These are phyloP conservation scores for Claviceps sp. DNA, from an alignment of 2,329 filamentous ascomycete species.

Conservation along the genomic window DNA sequence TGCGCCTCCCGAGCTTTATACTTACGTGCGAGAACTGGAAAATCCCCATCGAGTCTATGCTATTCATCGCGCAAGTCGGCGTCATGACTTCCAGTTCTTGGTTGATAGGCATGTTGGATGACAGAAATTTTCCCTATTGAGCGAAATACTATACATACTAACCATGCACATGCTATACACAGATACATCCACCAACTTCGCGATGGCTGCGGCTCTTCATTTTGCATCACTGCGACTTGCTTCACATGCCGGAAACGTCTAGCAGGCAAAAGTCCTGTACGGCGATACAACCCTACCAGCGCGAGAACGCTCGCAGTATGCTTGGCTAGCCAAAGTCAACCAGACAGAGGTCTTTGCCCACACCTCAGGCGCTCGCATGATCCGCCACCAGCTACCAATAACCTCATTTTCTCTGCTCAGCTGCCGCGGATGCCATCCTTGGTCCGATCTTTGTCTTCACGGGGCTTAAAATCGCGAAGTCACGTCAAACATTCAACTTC, in stretches of 20 bases:
- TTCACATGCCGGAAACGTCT: constrained; percentile 62
- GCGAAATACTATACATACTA: neutral
- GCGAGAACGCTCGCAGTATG: constrained; percentile 70
- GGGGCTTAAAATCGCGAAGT: neutral
- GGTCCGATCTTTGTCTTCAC: constrained; percentile 1
- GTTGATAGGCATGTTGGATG: constrained; percentile 45
- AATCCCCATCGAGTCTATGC: constrained; percentile 48
- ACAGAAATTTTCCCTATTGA: neutral
- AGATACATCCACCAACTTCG: constrained; percentile 76
- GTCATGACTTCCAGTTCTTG: constrained; percentile 51
- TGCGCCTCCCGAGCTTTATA: constrained; percentile 43
- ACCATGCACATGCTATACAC: neutral
- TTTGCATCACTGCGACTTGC: constrained; percentile 65
- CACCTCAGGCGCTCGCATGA: constrained; percentile 28
- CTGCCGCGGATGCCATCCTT: constrained; percentile 6
- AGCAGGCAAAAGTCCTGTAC: constrained; percentile 53
- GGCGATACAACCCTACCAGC: constrained; percentile 68
- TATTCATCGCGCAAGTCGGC: constrained; percentile 45
- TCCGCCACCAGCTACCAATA: constrained; percentile 31
- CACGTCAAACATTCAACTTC: neutral
- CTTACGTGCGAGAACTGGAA: constrained; percentile 43
- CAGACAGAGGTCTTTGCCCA: constrained; percentile 55
- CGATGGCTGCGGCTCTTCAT: constrained; percentile 56
- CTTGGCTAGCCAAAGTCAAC: constrained; percentile 67
- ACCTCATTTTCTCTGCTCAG: constrained; percentile 29